These are phyloP conservation scores for Aristolochia fimbriata DNA, from an alignment of 164 flowering plant species.

Conservation along the genomic window DNA sequence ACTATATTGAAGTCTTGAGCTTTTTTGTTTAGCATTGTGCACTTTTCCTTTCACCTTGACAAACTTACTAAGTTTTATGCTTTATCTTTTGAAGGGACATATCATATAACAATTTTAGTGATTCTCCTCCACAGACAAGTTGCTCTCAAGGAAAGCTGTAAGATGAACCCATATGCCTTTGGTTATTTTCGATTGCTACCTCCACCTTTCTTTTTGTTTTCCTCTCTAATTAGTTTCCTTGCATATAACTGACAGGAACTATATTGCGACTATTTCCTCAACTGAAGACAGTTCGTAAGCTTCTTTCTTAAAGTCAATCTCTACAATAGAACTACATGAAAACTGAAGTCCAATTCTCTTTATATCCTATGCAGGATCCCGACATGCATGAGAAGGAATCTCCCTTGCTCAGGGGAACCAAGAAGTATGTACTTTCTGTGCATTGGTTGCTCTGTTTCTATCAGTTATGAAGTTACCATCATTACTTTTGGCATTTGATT, in stretches of 20 bases:
- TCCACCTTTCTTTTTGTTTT: neutral
- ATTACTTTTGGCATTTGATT: no score
- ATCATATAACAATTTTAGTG: constrained; percentile 66
- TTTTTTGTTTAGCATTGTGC: neutral
- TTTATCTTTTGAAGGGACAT: constrained; percentile 52
- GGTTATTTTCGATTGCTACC: neutral
- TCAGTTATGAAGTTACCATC: no score
- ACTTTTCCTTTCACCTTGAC: neutral
- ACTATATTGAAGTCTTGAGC: neutral
- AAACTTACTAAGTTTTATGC: neutral
- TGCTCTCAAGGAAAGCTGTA: constrained; percentile 2
- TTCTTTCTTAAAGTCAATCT: neutral
- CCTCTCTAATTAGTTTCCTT: neutral
- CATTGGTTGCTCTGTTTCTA: no score
- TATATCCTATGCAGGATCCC: constrained; percentile 13
- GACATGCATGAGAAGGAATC: constrained; percentile 60
- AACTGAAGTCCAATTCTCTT: neutral
- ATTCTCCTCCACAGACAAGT: constrained; percentile 5
- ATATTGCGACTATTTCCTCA: constrained; percentile 33
- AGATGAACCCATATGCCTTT: neutral
- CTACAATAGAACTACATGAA: neutral
- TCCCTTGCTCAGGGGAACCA: constrained; percentile 39
- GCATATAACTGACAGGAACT: constrained; percentile 33
- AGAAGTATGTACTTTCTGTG: constrained; percentile 26
- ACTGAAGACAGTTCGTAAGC: constrained; percentile 33